These are phyloP conservation scores for Alternaria sp. DNA, from an alignment of 2,329 filamentous ascomycete species.

Conservation along the genomic window DNA sequence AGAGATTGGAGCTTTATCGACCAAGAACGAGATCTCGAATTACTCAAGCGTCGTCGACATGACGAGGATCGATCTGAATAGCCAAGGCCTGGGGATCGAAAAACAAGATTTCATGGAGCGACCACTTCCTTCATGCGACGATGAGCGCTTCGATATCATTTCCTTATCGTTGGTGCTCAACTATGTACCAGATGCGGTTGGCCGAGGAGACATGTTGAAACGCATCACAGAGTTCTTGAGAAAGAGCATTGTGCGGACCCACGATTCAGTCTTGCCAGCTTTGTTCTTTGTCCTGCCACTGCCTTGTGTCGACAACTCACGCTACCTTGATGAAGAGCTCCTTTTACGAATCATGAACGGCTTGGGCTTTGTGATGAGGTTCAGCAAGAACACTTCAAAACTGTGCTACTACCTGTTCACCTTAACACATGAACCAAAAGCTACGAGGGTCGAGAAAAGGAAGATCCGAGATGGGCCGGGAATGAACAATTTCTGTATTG, in stretches of 20 bases:
- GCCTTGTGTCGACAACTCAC: constrained; percentile 87
- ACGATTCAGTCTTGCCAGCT: constrained; percentile 59
- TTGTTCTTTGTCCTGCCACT: constrained; percentile 90
- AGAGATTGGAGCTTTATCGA: constrained; percentile 88
- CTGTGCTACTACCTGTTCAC: constrained; percentile 90
- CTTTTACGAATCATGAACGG: constrained; percentile 76
- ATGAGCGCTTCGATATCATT: constrained; percentile 83
- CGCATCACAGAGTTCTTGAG: constrained; percentile 48
- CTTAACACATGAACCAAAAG: constrained; percentile 51
- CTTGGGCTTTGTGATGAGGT: constrained; percentile 73
- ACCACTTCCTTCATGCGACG: constrained; percentile 69
- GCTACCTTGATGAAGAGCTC: constrained; percentile 79
- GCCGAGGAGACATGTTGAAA: constrained; percentile 82
- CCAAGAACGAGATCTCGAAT: constrained; percentile 81
- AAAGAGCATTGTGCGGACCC: constrained; percentile 9
- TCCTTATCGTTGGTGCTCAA: constrained; percentile 93
- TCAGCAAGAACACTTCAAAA: constrained; percentile 79
- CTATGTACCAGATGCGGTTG: constrained; percentile 80
- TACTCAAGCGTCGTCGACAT: constrained; percentile 72
- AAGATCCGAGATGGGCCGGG: constrained; percentile 77
- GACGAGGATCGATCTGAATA: constrained; percentile 87
- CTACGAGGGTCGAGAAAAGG: constrained; percentile 69
- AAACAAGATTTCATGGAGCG: constrained; percentile 95
- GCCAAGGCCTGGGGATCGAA: constrained; percentile 79
- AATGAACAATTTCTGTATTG: constrained; percentile 91